Conservation (phyloP, 441 rosid genomes). For the Populus hybrid region DNA sequence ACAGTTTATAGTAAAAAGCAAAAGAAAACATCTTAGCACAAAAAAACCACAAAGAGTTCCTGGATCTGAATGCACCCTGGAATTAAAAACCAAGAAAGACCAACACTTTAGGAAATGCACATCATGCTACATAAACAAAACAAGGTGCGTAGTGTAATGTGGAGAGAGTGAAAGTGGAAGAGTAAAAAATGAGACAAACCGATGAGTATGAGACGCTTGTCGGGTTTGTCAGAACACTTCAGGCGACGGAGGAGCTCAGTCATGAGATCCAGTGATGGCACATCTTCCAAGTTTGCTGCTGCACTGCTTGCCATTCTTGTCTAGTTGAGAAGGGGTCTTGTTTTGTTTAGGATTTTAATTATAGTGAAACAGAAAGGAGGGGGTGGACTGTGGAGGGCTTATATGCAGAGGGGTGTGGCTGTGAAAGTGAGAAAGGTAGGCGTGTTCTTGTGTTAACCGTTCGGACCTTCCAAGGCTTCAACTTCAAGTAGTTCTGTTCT, state of each 20-base stretch:
- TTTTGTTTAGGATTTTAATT: background rate
- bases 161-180: background rate
- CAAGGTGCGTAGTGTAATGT: background rate
- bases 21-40: background rate
- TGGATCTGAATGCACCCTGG: slow-evolving; percentile 20
- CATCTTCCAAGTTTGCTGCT: slow-evolving; percentile 64
- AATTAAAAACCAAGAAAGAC: background rate
- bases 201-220: slow-evolving; percentile 86
- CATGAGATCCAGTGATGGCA: slow-evolving; percentile 78
- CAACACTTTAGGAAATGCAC: slow-evolving; percentile 8
- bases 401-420: background rate
- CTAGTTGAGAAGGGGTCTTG: background rate
- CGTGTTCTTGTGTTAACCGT: background rate
- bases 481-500: slow-evolving; percentile 12
- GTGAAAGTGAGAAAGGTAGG: background rate
- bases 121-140: background rate
- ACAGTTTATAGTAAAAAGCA: background rate
- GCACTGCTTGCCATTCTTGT: slow-evolving; percentile 49
- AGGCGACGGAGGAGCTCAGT: slow-evolving; percentile 91
- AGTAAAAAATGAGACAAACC: slow-evolving; percentile 35
- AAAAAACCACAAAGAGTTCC: background rate
- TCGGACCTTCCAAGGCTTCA: slow-evolving; percentile 36
- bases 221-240: slow-evolving; percentile 86
- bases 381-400: background rate
- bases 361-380: background rate